A percentile compares a stretch with the other conserved stretches of the same genome.
phyloP scores from a whole-genome alignment of 768 basidiomycete species.

The Termitomyces sp. region DNA sequence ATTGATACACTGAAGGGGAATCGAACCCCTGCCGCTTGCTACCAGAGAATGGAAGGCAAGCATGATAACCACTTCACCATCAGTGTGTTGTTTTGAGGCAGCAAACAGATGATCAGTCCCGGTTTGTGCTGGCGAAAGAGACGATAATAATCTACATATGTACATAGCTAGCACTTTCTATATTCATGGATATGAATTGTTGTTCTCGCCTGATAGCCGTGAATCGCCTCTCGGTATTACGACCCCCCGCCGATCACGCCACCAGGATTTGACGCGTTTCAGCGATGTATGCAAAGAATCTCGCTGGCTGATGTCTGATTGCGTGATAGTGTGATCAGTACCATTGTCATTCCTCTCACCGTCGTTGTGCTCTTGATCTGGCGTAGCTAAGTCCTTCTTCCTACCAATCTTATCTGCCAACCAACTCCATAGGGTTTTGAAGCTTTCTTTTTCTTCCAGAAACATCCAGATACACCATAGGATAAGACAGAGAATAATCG shows the following conservation, averaged over 20 bases:
- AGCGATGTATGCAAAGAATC: background rate
- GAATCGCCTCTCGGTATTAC: background rate
- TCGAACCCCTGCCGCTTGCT: constrained; percentile 48
- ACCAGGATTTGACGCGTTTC: background rate
- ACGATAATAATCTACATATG: too few relatives aligned
- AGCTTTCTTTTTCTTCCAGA: background rate
- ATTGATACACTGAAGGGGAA: constrained; percentile 38
- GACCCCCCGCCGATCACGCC: background rate
- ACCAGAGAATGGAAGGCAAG: constrained; percentile 72
- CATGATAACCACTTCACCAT: constrained; percentile 68
- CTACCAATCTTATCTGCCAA: background rate
- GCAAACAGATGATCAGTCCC: too few relatives aligned
- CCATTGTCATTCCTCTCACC: background rate
- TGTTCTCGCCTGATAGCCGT: background rate
- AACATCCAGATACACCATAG: constrained; percentile 1
- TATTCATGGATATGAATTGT: background rate
- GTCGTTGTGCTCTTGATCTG: background rate
- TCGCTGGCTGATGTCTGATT: background rate
- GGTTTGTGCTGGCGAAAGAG: too few relatives aligned
- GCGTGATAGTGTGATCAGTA: background rate
- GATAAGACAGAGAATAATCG: background rate
- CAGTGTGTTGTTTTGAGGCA: background rate
- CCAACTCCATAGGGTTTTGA: background rate
- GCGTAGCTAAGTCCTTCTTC: background rate
- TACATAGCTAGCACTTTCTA: background rate